phyloP scores from a whole-genome alignment of 768 basidiomycete species.

The Chalciporus piperatus region DNA sequence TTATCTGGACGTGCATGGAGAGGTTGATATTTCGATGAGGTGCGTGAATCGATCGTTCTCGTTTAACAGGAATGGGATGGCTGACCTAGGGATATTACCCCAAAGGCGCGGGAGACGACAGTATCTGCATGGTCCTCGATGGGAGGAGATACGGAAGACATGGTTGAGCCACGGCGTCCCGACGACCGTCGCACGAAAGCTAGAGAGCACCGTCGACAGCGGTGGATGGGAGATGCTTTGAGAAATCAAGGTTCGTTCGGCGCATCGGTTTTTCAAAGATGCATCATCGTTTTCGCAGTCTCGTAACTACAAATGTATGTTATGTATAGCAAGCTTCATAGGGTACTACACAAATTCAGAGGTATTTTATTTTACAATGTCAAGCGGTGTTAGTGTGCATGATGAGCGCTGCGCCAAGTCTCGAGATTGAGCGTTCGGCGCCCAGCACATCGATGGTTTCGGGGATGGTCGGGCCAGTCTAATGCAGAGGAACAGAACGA shows the following conservation, averaged over 20 bases:
- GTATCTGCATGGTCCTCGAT: slow-evolving; percentile 77
- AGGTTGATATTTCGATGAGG: slow-evolving; percentile 91
- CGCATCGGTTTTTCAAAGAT: background rate
- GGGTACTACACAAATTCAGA: background rate
- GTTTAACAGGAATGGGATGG: slow-evolving; percentile 48
- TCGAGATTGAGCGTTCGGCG: slow-evolving; percentile 16
- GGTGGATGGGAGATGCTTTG: slow-evolving; percentile 93
- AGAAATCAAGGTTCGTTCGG: background rate
- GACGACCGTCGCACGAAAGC: slow-evolving; percentile 81
- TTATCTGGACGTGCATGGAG: slow-evolving; percentile 92
- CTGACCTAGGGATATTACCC: no score
- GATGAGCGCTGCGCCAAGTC: slow-evolving; percentile 17
- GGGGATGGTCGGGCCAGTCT: slow-evolving; percentile 44
- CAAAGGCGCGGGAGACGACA: slow-evolving; percentile 74
- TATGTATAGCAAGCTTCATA: background rate
- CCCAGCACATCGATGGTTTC: slow-evolving; percentile 41
- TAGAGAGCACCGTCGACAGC: slow-evolving; percentile 83
- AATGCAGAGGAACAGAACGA: background rate
- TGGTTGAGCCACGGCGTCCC: slow-evolving; percentile 93
- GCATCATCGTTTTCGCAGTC: background rate
- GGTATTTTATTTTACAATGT: background rate
- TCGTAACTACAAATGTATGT: no score
- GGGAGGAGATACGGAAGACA: slow-evolving; percentile 87
- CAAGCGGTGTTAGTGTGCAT: background rate
- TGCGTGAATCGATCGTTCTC: slow-evolving; percentile 24